Evolutionary conservation across 345 rosid species (phyloP).

Genomic region (Corymbia maculata): DNA sequence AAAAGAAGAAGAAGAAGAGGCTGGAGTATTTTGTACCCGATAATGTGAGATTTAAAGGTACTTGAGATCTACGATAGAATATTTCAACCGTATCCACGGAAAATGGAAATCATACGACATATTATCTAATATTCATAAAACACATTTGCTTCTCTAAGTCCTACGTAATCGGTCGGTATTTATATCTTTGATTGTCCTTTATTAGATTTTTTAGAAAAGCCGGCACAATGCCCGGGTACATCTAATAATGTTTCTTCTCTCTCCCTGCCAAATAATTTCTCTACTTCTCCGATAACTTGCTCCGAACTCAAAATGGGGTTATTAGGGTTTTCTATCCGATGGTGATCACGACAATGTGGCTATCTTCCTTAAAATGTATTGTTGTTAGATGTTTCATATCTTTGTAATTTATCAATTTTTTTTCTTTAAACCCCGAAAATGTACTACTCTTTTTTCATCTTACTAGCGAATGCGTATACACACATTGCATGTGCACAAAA

Average conservation of each 20-base stretch:
- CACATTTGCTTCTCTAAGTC: background rate
- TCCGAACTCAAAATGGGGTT: background rate
- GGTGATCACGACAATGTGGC: background rate
- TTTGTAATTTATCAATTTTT: background rate
- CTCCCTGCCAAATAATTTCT: background rate
- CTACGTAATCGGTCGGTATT: background rate
- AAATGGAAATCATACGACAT: background rate
- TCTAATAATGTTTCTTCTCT: too few species aligned
- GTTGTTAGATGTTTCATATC: background rate
- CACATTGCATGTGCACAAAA: background rate
- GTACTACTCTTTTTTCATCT: background rate
- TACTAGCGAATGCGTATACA: background rate
- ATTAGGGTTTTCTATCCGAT: background rate
- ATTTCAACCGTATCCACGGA: background rate
- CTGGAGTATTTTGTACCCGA: background rate
- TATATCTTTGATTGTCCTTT: background rate
- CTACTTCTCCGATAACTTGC: background rate
- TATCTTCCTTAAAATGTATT: background rate
- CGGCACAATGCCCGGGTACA: background rate
- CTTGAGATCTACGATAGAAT: background rate
- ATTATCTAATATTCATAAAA: background rate
- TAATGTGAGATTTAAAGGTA: background rate
- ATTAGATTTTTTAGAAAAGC: background rate
- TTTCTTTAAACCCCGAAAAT: background rate
- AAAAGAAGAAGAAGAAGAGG: too few species aligned